Evolutionary conservation across 2,329 filamentous ascomycete species (phyloP), one percentile per base, ranked within the genome.

Genomic region (Neodidymelliopsis sp.): DNA sequence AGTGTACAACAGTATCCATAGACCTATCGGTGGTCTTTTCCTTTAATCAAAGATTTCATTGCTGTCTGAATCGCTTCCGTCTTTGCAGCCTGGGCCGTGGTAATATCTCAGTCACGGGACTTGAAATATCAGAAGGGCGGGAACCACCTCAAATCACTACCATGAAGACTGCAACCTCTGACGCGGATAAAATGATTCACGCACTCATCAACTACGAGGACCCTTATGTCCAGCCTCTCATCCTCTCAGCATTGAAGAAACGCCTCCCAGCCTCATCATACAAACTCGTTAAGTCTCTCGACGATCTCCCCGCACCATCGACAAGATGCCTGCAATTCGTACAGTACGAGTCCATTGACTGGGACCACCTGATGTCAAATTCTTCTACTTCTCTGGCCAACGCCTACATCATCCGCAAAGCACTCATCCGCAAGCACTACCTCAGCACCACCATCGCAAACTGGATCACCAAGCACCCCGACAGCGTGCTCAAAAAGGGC

Each of bases 361-460:
- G 96, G 71, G 86, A 89, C 44, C 84, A 88, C 63, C 82, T 89
- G 13, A 79, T 88, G 48, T 71, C 78, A 1, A 79, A 90, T 59
- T 75, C 88, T 0, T 69, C 74, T 0, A 84, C 83, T 0, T 84
- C 82, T 9, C 78, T 96, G 2, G 81, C 90, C 60, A 97, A 97
- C 74, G 90, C 90, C 66, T 97, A 97, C 74, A 83, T 97, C 67
- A 95, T 97, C 70, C 89, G 94, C 65, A 97, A 97, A 78, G 94
- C 94, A 0, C 80, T 99, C 15, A 97, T 97, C 63, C 85, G 94
- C 50, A 99, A 99, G 74, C 94, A 99, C 72, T 97, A 94, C 70
- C 82, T 99, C 3, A 87, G 88, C 3, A 84, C 86, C 15, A 97
- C 92, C 0, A 84, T 96, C 16, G 83, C 89, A 35, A 87, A 89